A percentile compares a stretch with the other conserved stretches of the same genome.
phyloP scores from a whole-genome alignment of 2,329 filamentous ascomycete species.

The Epichloe amarillans region DNA sequence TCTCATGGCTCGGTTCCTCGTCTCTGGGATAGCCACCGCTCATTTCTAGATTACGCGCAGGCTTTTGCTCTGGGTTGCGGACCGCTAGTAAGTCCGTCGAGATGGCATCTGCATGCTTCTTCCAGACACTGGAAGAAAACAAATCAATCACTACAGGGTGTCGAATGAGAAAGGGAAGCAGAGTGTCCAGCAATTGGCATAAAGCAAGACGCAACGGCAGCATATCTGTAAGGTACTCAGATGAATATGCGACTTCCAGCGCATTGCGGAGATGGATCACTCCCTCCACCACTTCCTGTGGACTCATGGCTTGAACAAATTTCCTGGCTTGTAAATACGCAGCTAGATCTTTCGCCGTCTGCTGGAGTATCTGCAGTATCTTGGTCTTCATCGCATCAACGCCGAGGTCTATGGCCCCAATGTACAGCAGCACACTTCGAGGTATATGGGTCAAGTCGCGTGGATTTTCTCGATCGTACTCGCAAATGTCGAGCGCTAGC shows the following conservation, averaged over 20 bases:
- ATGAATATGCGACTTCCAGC: conserved; percentile 16
- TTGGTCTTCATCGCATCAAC: conserved; percentile 15
- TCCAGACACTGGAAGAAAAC: conserved; percentile 14
- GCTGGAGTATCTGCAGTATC: conserved; percentile 16
- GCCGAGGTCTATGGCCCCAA: conserved; percentile 17
- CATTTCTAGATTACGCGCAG: not conserved
- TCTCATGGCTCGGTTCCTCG: not conserved
- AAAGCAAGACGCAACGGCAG: conserved; percentile 19
- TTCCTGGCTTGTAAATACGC: conserved; percentile 9
- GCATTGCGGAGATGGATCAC: conserved; percentile 16
- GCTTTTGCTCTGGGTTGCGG: not conserved
- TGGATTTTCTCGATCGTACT: conserved; percentile 11
- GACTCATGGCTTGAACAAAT: conserved; percentile 8
- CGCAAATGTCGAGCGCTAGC: conserved; percentile 9
- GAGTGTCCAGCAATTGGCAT: conserved; percentile 16
- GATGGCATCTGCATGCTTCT: conserved; percentile 11
- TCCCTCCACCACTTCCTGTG: conserved; percentile 11
- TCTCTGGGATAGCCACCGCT: not conserved
- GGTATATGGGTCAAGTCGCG: conserved; percentile 18
- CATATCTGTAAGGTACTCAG: conserved; percentile 13
- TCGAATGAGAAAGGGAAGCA: conserved; percentile 12
- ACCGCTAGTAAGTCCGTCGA: conserved; percentile 14
- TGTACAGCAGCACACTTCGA: conserved; percentile 20
- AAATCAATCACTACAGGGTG: conserved; percentile 13
- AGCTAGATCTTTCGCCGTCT: conserved; percentile 13